Evolutionary conservation across 2,329 filamentous ascomycete species (phyloP).

Genomic region (Xylaria sp.): DNA sequence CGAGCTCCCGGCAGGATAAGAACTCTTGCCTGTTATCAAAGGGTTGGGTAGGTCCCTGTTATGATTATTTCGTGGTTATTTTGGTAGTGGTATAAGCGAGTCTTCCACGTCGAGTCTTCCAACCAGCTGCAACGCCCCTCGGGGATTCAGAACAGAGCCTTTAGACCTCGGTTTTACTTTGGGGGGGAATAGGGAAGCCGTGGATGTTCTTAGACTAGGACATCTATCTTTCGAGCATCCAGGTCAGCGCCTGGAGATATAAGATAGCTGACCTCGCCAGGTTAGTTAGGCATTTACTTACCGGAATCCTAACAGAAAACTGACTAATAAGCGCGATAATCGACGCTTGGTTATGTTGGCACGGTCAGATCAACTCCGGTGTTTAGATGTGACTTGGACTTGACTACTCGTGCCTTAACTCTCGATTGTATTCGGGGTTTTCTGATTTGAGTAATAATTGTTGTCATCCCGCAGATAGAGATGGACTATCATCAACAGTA

Average conservation of each 20-base stretch:
- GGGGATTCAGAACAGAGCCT: neutral
- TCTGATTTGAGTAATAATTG: neutral
- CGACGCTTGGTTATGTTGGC: neutral
- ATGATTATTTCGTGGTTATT: neutral
- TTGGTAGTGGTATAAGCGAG: neutral
- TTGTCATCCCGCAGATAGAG: neutral
- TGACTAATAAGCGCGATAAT: neutral
- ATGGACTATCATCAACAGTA: neutral
- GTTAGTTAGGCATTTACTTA: slow-evolving; percentile 7
- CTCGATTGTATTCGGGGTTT: neutral
- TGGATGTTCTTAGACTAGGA: neutral
- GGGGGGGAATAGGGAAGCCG: neutral
- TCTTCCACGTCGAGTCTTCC: neutral
- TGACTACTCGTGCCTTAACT: neutral
- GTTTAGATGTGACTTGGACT: neutral
- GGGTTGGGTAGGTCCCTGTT: too few relatives aligned
- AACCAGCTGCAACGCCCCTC: neutral
- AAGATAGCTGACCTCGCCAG: too few relatives aligned
- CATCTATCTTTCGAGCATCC: too few relatives aligned
- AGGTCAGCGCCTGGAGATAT: too few relatives aligned
- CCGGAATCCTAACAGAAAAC: neutral
- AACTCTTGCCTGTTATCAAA: too few relatives aligned
- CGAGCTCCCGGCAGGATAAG: neutral
- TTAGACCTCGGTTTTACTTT: neutral
- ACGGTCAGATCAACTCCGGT: neutral